phyloP scores from a whole-genome alignment of 805 yeast species.

The Debaryomyces maramus region DNA sequence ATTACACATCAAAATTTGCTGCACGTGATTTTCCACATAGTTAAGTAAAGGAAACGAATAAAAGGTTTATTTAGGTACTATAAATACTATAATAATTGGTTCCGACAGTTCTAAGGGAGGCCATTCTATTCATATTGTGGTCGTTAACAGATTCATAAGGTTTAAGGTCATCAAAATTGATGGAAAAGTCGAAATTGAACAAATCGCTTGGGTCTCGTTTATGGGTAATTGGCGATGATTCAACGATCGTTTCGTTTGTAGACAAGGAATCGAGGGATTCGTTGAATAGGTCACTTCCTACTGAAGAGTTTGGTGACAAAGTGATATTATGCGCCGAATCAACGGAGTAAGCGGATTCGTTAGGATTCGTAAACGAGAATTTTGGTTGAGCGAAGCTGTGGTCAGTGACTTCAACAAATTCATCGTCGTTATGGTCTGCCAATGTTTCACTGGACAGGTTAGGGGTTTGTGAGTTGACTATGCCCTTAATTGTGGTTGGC shows the following conservation, averaged over 20 bases:
- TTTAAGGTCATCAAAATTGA: conserved; percentile 1
- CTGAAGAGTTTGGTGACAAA: conserved; percentile 11
- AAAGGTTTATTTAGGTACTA: not conserved
- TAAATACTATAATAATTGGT: conserved; percentile 1
- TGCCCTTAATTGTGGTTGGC: conserved; percentile 1
- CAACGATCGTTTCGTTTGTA: conserved; percentile 27
- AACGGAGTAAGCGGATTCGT: conserved; percentile 4
- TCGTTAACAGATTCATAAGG: not conserved
- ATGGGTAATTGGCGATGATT: conserved; percentile 5
- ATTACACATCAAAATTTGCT: not conserved
- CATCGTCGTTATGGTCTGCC: conserved; percentile 12
- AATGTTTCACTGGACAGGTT: conserved; percentile 14
- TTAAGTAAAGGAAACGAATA: not conserved
- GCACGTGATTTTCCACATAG: not conserved
- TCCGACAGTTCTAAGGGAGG: not conserved
- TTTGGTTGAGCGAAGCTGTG: not conserved
- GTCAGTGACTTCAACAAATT: not conserved
- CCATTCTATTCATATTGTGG: conserved; percentile 1
- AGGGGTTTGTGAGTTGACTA: not conserved
- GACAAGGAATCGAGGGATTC: conserved; percentile 35
- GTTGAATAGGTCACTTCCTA: conserved; percentile 15
- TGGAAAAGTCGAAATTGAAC: not conserved
- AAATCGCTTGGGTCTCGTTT: conserved; percentile 5
- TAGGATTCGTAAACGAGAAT: not conserved
- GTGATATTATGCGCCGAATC: conserved; percentile 11